phyloP scores from a whole-genome alignment of 495 filamentous ascomycete species.

The Oidiodendron maius region DNA sequence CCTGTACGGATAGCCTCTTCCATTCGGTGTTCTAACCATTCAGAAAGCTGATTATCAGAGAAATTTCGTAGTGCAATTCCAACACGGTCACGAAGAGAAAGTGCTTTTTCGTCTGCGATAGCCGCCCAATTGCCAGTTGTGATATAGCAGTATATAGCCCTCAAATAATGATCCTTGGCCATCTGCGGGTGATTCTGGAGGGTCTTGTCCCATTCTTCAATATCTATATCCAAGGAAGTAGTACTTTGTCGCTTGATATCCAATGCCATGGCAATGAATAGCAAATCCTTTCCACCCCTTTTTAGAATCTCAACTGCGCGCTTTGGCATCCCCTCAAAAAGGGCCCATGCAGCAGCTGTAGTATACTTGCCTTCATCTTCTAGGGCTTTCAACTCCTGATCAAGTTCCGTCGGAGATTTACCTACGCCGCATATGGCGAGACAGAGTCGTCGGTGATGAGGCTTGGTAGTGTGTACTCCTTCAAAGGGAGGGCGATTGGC shows the following conservation, averaged over 20 bases:
- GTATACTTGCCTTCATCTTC: conserved; percentile 61
- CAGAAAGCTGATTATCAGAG: conserved; percentile 66
- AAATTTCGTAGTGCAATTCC: conserved; percentile 83
- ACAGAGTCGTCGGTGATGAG: conserved; percentile 72
- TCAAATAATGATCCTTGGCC: conserved; percentile 72
- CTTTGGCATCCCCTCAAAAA: conserved; percentile 66
- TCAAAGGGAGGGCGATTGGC: conserved; percentile 35
- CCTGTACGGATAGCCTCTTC: conserved; percentile 61
- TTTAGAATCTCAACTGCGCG: conserved; percentile 47
- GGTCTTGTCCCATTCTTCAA: conserved; percentile 35
- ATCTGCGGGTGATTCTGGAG: conserved; percentile 37
- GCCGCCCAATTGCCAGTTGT: conserved; percentile 81
- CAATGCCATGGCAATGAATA: conserved; percentile 48
- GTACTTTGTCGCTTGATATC: conserved; percentile 20
- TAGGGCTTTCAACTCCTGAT: conserved; percentile 45
- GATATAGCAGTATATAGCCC: conserved; percentile 88
- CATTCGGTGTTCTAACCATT: conserved; percentile 61
- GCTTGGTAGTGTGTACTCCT: conserved; percentile 52
- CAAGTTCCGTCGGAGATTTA: conserved; percentile 49
- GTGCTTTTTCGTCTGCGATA: conserved; percentile 72
- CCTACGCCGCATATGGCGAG: conserved; percentile 73
- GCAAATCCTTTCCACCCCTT: conserved; percentile 39
- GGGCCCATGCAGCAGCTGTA: conserved; percentile 70
- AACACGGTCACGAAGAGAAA: conserved; percentile 80
- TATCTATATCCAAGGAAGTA: conserved; percentile 5